A percentile compares a stretch with the other conserved stretches of the same genome.
phyloP scores from a whole-genome alignment of 208 protist species.

The Acanthamoeba lenticulata region DNA sequence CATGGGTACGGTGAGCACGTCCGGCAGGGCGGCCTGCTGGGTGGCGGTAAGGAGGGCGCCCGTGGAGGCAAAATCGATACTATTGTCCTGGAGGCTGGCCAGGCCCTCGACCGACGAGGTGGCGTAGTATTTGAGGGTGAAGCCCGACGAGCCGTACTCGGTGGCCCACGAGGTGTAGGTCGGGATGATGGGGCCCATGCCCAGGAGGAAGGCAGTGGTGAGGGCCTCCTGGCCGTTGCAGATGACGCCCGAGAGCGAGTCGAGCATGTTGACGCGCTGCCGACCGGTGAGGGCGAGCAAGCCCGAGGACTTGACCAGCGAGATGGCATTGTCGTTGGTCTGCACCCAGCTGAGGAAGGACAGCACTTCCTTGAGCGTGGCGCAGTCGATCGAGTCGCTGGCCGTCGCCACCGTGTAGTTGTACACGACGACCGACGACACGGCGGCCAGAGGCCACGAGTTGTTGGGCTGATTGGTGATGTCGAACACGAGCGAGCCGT shows the following conservation, averaged over 20 bases:
- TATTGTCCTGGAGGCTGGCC: background rate
- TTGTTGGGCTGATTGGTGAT: background rate
- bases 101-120: background rate
- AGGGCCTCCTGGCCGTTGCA: slow-evolving; percentile 12
- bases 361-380: background rate
- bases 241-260: background rate
- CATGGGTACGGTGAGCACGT: background rate
- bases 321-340: background rate
- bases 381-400: background rate
- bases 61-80: background rate
- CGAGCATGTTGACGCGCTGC: slow-evolving; percentile 8
- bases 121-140: background rate
- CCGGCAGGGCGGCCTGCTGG: background rate
- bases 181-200: background rate
- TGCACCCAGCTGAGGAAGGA: background rate
- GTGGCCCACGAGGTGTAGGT: slow-evolving; percentile 17
- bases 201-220: slow-evolving; percentile 11
- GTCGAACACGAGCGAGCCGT: background rate
- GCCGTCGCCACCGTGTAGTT: background rate
- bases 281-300: background rate
- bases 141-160: slow-evolving; percentile 24
- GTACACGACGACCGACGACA: background rate
- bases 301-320: background rate
- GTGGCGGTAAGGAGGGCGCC: background rate
- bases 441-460: background rate